Percentiles rank a stretch among this genome's conserved stretches.
These are phyloP conservation scores for Pleurotus tuber-regium DNA, from an alignment of 768 basidiomycete genomes.

Conservation along the genomic window DNA sequence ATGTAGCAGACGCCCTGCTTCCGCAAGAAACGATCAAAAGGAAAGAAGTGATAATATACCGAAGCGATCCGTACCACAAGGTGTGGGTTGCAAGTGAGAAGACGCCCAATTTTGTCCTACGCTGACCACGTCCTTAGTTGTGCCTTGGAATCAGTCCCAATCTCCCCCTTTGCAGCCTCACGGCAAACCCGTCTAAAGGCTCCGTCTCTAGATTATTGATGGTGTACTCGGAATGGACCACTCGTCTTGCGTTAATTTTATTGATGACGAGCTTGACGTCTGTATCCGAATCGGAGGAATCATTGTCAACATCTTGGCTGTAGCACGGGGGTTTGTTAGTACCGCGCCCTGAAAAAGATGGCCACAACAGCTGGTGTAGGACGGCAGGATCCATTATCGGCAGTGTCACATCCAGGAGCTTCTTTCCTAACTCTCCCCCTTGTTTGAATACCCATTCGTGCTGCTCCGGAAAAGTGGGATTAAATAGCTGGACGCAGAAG, in stretches of 20 bases:
- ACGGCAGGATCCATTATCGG: constrained; percentile 45
- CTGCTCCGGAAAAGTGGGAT: constrained; percentile 62
- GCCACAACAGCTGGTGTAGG: constrained; percentile 35
- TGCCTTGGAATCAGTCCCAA: constrained; percentile 45
- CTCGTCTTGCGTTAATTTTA: constrained; percentile 67
- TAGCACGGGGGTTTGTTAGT: constrained; percentile 20
- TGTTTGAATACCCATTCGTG: constrained; percentile 37
- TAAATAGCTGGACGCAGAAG: constrained; percentile 74
- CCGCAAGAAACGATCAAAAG: not conserved
- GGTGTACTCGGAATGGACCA: constrained; percentile 67
- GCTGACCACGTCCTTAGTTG: too few species aligned
- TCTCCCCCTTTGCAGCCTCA: constrained; percentile 51
- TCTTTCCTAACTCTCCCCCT: constrained; percentile 18
- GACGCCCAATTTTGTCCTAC: too few species aligned
- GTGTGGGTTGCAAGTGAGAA: too few species aligned
- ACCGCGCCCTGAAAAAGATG: too few species aligned
- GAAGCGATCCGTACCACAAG: too few species aligned
- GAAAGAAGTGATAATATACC: not conserved
- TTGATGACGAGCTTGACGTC: constrained; percentile 56
- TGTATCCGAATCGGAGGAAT: constrained; percentile 27
- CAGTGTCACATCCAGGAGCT: constrained; percentile 51
- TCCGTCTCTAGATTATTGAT: constrained; percentile 71
- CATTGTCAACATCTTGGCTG: not conserved
- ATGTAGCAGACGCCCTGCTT: constrained; percentile 3
- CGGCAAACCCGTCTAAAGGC: constrained; percentile 54